A percentile compares a stretch with the other conserved stretches of the same genome.
phyloP scores from a whole-genome alignment of 2,329 filamentous ascomycete species.

The Juglanconis oblonga region DNA sequence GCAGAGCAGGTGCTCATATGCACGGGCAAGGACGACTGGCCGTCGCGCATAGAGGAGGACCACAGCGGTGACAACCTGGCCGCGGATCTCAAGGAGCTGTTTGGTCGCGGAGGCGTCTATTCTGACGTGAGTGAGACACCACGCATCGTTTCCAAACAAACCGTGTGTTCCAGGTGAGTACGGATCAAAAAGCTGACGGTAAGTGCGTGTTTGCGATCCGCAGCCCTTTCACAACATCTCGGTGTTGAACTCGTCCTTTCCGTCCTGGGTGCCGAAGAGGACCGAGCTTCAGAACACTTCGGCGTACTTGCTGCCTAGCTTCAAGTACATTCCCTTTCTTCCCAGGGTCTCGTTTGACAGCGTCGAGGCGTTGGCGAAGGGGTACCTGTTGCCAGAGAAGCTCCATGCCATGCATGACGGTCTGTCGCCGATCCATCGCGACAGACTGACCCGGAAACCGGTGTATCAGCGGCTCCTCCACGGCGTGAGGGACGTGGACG shows the following conservation, averaged over 20 bases:
- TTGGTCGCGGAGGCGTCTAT: conserved; percentile 64
- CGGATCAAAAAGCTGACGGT: conserved; percentile 28
- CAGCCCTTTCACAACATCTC: conserved; percentile 83
- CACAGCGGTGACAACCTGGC: conserved; percentile 64
- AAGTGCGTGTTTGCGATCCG: conserved; percentile 22
- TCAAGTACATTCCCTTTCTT: conserved; percentile 74
- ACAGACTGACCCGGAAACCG: conserved; percentile 48
- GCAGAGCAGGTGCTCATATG: conserved; percentile 80
- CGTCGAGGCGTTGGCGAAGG: conserved; percentile 58
- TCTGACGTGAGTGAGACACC: conserved; percentile 54
- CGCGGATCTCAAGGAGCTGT: conserved; percentile 67
- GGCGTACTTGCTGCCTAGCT: conserved; percentile 76
- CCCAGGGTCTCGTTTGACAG: conserved; percentile 58
- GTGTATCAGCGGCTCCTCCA: conserved; percentile 50
- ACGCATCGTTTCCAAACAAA: too few species aligned
- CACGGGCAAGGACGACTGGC: conserved; percentile 79
- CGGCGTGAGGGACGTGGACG: conserved; percentile 59
- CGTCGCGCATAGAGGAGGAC: conserved; percentile 80
- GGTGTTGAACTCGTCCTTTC: conserved; percentile 73
- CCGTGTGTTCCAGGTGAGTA: neutral
- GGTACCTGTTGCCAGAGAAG: conserved; percentile 61
- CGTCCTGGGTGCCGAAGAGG: conserved; percentile 48
- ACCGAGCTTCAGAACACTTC: conserved; percentile 54
- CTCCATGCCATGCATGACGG: conserved; percentile 61
- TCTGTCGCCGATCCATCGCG: conserved; percentile 56